Evolutionary conservation across 495 filamentous ascomycete genomes (phyloP), one percentile per base, ranked within the genome.

Genomic region (Trichoderma virens): DNA sequence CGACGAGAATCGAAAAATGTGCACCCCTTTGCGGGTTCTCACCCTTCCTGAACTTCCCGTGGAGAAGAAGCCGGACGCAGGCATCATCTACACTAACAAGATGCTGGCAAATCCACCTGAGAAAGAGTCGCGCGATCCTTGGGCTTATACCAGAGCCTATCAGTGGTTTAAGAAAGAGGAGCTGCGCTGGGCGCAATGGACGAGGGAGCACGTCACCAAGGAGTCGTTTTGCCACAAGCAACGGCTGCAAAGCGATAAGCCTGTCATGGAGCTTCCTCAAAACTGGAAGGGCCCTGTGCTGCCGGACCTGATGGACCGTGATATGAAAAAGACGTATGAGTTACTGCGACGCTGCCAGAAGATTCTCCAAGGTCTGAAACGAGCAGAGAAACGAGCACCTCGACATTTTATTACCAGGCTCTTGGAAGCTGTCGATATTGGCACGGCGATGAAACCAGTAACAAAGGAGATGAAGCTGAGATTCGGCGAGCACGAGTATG

Each of bases 1-100:
- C 60, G 28, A 51, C 56, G 56, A 32, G 39, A 71, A 64, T 28
- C 13, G 61, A 8, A 27, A 25, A 13, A 31, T 45, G 23, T 34
- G 27, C 35, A 62, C 25, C 16, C 25, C 41, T 7, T 51, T 6
- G 39, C 28, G 20, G 9, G 18, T 28, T 23, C 27, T 51, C 61
- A 1, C 47, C 4, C 39, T 63, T 5, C 41, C 39, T 30, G 18
- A 31, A 4, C 38, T 23, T n/a, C 14, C 23, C 9, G 39, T 1
- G 4, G 25, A 18, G 39, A 38, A 64, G 47, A 30, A 30, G 6
- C 1, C n/a, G 8, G 45, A 59, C 28, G 43, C 45, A 3, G 62
- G 62, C 6, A 43, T 64, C 28, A 11, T 64, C 16, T 64, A 32
- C 41, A 25, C 43, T n/a, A 30, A 4, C 18, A 20, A 20, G 27